Percentiles rank a stretch among this genome's conserved stretches.
Evolutionary conservation across 768 basidiomycete species (phyloP).

Genomic region (Gloeostereum incarnatum): DNA sequence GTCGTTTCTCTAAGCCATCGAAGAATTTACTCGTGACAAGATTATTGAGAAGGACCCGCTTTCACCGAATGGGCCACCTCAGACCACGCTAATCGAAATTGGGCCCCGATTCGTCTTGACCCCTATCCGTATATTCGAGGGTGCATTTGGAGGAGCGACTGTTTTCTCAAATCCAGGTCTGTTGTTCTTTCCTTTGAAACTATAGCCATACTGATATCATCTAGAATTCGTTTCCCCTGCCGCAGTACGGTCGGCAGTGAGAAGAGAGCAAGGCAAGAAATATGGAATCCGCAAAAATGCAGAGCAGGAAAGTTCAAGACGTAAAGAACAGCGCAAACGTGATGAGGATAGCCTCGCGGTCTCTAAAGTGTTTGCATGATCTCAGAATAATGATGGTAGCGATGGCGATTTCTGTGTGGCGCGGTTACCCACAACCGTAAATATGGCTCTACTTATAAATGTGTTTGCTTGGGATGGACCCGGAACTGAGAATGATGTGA

Average conservation of each 20-base stretch:
- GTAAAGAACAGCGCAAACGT: constrained; percentile 55
- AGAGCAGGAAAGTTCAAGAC: constrained; percentile 51
- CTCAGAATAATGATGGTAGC: not conserved
- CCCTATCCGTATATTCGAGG: constrained; percentile 97
- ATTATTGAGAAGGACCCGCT: constrained; percentile 92
- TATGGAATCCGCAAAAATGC: constrained; percentile 80
- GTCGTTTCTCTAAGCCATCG: not conserved
- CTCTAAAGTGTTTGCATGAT: constrained; percentile 82
- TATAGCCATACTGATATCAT: constrained; percentile 3
- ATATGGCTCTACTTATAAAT: too few relatives aligned
- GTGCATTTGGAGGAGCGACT: constrained; percentile 72
- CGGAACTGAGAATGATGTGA: too few relatives aligned
- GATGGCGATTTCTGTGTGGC: too few relatives aligned
- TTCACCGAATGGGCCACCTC: constrained; percentile 77
- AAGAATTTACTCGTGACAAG: constrained; percentile 26
- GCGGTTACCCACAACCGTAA: too few relatives aligned
- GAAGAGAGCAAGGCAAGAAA: constrained; percentile 67
- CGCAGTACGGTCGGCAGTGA: constrained; percentile 59
- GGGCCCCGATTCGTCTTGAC: constrained; percentile 96
- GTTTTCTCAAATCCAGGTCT: constrained; percentile 1
- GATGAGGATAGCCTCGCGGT: constrained; percentile 78
- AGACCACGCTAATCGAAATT: constrained; percentile 89
- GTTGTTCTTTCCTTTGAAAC: constrained; percentile 1
- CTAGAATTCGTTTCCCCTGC: constrained; percentile 91
- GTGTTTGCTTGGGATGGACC: too few relatives aligned